Evolutionary conservation across 1,139 yeast genomes (phyloP).

Genomic region (Hemisphaericaspora subhashii): DNA sequence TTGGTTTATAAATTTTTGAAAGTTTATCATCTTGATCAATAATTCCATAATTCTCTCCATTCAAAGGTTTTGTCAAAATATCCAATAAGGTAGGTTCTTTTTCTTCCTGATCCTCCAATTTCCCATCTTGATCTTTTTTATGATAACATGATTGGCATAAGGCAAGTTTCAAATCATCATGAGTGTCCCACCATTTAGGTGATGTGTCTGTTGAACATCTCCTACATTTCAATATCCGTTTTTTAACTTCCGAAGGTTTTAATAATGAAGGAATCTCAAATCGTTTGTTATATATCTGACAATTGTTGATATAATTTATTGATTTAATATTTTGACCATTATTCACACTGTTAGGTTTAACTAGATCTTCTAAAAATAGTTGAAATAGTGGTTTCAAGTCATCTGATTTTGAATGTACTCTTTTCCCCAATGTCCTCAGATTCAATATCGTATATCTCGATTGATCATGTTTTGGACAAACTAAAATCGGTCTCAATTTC

Average conservation of each 20-base stretch:
- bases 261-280: conserved; percentile 9
- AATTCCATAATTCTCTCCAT: conserved; percentile 37
- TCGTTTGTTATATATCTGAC: conserved; percentile 14
- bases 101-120: conserved; percentile 2
- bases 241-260: neutral
- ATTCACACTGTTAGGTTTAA: conserved; percentile 19
- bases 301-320: conserved; percentile 27
- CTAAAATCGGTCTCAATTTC: conserved; percentile 39
- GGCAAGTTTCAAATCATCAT: conserved; percentile 3
- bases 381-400: conserved; percentile 38
- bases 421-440: conserved; percentile 35
- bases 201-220: conserved; percentile 29
- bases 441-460: conserved; percentile 16
- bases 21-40: conserved; percentile 28
- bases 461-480: conserved; percentile 42
- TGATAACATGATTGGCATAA: conserved; percentile 39
- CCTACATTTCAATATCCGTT: conserved; percentile 16
- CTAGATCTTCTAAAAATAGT: conserved; percentile 43
- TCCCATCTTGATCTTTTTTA: conserved; percentile 11
- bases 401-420: conserved; percentile 21
- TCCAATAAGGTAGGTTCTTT: conserved; percentile 15
- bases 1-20: conserved; percentile 16
- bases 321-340: conserved; percentile 38
- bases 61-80: conserved; percentile 31
- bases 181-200: conserved; percentile 42